These are phyloP conservation scores for Neobulgaria alba DNA, from an alignment of 2,329 filamentous ascomycete species.

Conservation along the genomic window DNA sequence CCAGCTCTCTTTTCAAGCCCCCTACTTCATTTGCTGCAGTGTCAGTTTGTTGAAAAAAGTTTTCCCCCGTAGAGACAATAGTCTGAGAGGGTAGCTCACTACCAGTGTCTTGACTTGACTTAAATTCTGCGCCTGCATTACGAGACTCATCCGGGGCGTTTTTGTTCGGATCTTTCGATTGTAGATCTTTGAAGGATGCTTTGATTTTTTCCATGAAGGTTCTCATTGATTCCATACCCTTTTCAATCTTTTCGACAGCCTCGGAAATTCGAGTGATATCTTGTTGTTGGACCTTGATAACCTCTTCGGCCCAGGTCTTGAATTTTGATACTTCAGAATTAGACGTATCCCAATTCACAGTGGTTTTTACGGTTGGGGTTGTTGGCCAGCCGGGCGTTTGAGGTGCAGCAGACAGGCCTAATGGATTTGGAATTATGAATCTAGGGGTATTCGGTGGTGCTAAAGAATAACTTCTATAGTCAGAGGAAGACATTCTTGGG, in stretches of 20 bases:
- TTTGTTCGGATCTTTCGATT: constrained; percentile 1
- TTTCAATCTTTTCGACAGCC: constrained; percentile 21
- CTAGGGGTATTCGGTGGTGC: too few relatives aligned
- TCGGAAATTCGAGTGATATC: constrained; percentile 26
- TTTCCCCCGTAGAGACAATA: constrained; percentile 11
- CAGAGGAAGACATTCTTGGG: too few relatives aligned
- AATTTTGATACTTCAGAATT: constrained; percentile 14
- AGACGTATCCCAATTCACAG: too few relatives aligned
- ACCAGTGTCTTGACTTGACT: neutral
- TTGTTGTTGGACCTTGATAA: constrained; percentile 21
- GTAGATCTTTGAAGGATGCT: constrained; percentile 9
- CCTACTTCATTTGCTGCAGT: constrained; percentile 23
- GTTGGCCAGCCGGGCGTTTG: too few relatives aligned
- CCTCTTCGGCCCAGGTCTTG: constrained; percentile 19
- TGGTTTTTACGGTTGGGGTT: too few relatives aligned
- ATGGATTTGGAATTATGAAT: too few relatives aligned
- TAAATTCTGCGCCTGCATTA: neutral
- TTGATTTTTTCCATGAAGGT: constrained; percentile 24
- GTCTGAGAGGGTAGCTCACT: neutral
- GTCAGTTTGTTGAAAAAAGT: constrained; percentile 15
- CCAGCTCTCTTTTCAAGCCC: constrained; percentile 18
- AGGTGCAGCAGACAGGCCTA: too few relatives aligned
- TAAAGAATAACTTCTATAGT: too few relatives aligned
- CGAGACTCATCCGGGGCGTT: constrained; percentile 7
- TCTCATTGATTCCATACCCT: constrained; percentile 24